A percentile compares a stretch with the other conserved stretches of the same genome.
Conservation (phyloP, 2,329 filamentous ascomycete species). For the Fusarium albidum region DNA sequence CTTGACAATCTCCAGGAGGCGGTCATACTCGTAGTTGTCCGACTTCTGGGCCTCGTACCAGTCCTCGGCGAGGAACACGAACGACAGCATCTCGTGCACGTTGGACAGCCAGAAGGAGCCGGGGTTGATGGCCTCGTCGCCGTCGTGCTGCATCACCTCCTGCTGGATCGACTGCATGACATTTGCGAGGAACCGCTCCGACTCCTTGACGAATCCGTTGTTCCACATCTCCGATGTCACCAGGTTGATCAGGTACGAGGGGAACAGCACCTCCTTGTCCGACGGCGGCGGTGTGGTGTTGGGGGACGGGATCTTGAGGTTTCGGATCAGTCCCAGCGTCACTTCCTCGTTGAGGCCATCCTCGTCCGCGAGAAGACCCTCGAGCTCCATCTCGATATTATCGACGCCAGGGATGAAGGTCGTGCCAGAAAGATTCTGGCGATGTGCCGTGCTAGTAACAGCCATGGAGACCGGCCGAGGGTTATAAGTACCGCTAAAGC, state of each 20-base stretch:
- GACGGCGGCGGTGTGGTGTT: conserved; percentile 88
- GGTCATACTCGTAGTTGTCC: conserved; percentile 98
- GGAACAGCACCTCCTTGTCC: conserved; percentile 98
- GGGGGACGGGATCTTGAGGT: conserved; percentile 93
- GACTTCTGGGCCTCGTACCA: conserved; percentile 99
- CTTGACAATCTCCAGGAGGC: conserved; percentile 97
- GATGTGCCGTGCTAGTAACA: conserved; percentile 71
- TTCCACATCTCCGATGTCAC: conserved; percentile 99
- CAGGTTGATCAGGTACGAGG: conserved; percentile 97
- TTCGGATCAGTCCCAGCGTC: conserved; percentile 92
- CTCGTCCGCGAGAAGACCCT: conserved; percentile 92
- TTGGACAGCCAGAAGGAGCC: conserved; percentile 99
- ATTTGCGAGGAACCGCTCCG: conserved; percentile 96
- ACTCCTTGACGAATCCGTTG: conserved; percentile 99
- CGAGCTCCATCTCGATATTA: conserved; percentile 93
- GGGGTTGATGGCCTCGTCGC: conserved; percentile 95
- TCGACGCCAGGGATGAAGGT: conserved; percentile 84
- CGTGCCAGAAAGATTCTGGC: conserved; percentile 76
- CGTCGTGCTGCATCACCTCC: conserved; percentile 98
- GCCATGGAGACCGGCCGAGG: conserved; percentile 97
- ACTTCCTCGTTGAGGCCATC: conserved; percentile 97
- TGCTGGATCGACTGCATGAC: conserved; percentile 99
- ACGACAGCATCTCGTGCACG: conserved; percentile 99
- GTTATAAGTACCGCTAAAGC: conserved; percentile 92
- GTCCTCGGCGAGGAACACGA: conserved; percentile 98